phyloP scores from a whole-genome alignment of 208 protist species.

The Zelonia costaricensis region DNA sequence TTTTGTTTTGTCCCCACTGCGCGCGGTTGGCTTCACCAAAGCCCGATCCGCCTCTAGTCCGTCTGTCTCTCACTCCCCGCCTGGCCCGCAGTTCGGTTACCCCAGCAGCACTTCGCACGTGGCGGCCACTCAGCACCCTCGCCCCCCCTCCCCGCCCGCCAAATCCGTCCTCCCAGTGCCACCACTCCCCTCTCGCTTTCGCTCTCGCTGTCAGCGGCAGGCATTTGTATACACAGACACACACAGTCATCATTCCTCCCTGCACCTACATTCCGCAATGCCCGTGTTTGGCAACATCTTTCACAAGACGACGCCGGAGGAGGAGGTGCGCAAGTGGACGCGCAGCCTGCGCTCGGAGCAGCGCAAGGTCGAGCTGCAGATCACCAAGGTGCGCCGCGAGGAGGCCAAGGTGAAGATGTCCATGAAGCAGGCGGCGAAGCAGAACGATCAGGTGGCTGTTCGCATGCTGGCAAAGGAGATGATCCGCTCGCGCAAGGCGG shows the following conservation, averaged over 20 bases:
- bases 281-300: slow-evolving; percentile 57
- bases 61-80: no score
- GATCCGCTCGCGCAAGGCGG: slow-evolving; percentile 72
- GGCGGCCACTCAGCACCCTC: no score
- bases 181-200: background rate
- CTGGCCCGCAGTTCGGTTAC: no score
- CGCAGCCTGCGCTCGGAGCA: slow-evolving; percentile 73
- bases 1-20: no score
- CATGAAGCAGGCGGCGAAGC: slow-evolving; percentile 80
- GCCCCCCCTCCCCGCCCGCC: no score
- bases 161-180: background rate
- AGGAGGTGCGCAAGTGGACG: slow-evolving; percentile 79
- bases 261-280: slow-evolving; percentile 34
- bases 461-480: slow-evolving; percentile 89
- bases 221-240: background rate
- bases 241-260: background rate
- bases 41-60: no score
- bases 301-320: slow-evolving; percentile 60
- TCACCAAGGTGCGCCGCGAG: slow-evolving; percentile 81
- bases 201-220: background rate
- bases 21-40: no score
- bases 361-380: slow-evolving; percentile 83
- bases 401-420: slow-evolving; percentile 83
- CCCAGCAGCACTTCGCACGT: no score
- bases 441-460: slow-evolving; percentile 66